A percentile compares a stretch with the other conserved stretches of the same genome.
Conservation (phyloP, 1,139 yeast genomes). For the Pichia sp. region DNA sequence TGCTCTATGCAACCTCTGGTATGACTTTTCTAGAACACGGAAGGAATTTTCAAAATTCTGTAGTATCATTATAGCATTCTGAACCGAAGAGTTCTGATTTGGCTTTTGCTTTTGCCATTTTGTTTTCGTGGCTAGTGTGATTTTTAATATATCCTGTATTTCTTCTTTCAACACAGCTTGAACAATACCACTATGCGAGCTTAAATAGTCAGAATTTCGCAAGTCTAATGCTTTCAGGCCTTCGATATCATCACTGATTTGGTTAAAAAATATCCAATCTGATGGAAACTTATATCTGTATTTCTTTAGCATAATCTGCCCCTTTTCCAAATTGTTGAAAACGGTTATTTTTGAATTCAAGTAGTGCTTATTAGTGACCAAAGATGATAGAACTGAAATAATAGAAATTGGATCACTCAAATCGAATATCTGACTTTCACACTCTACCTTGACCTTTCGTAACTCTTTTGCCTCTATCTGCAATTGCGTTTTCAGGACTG, state of each 20-base stretch:
- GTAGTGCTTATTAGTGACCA: slow-evolving; percentile 27
- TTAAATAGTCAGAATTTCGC: slow-evolving; percentile 32
- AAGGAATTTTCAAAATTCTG: slow-evolving; percentile 39
- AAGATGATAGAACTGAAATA: slow-evolving; percentile 35
- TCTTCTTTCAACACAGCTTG: slow-evolving; percentile 24
- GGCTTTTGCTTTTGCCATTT: slow-evolving; percentile 49
- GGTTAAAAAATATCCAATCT: slow-evolving; percentile 63
- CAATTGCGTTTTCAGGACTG: slow-evolving; percentile 32
- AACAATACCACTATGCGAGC: slow-evolving; percentile 35
- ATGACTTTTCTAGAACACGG: slow-evolving; percentile 24
- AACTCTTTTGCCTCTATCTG: slow-evolving; percentile 31
- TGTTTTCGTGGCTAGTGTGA: neutral
- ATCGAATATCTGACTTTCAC: slow-evolving; percentile 36
- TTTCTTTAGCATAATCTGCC: slow-evolving; percentile 46
- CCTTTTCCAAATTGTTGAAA: slow-evolving; percentile 34
- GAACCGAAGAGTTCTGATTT: slow-evolving; percentile 43
- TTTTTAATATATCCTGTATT: slow-evolving; percentile 2
- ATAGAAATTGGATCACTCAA: slow-evolving; percentile 36
- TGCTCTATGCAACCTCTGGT: slow-evolving; percentile 38
- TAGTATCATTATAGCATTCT: slow-evolving; percentile 47
- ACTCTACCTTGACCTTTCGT: slow-evolving; percentile 28
- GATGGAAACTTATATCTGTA: slow-evolving; percentile 47
- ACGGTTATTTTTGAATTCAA: slow-evolving; percentile 12
- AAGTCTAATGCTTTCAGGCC: slow-evolving; percentile 43
- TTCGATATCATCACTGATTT: slow-evolving; percentile 49